Evolutionary conservation across 2,329 filamentous ascomycete genomes (phyloP).

Genomic region (Sporothrix phasma): DNA sequence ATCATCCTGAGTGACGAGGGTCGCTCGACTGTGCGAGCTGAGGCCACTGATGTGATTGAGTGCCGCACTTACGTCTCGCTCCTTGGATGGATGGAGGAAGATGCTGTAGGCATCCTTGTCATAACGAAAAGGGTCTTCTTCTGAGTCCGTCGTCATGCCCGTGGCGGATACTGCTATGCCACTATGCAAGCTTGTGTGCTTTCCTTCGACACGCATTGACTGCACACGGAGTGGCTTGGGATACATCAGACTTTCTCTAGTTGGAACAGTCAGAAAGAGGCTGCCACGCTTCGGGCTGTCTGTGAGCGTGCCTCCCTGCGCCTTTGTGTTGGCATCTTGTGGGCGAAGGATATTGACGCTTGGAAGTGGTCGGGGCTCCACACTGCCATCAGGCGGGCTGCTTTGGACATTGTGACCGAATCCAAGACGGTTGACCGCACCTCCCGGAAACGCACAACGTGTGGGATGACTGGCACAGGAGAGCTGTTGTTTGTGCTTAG

Average conservation of each 20-base stretch:
- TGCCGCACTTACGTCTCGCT: slow-evolving; percentile 35
- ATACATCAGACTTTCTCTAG: slow-evolving; percentile 14
- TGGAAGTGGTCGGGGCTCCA: background rate
- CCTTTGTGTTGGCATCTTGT: background rate
- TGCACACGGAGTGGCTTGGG: slow-evolving; percentile 19
- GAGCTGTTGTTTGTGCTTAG: background rate
- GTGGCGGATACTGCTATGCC: slow-evolving; percentile 23
- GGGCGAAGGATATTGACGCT: background rate
- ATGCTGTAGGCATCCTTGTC: slow-evolving; percentile 31
- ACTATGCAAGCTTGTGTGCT: slow-evolving; percentile 17
- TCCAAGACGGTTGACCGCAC: slow-evolving; percentile 7
- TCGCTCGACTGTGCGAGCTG: slow-evolving; percentile 21
- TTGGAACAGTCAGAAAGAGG: background rate
- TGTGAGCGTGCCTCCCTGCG: background rate
- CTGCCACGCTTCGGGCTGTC: background rate
- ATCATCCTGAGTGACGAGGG: slow-evolving; percentile 20
- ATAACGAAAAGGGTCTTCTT: slow-evolving; percentile 38
- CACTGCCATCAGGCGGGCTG: background rate
- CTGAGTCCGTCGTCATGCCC: slow-evolving; percentile 26
- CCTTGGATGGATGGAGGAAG: slow-evolving; percentile 30
- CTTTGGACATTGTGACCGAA: background rate
- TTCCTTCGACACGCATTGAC: slow-evolving; percentile 12
- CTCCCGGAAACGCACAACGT: background rate
- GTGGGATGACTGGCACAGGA: background rate
- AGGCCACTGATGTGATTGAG: slow-evolving; percentile 26